Evolutionary conservation across 2,329 filamentous ascomycete species (phyloP).

Genomic region (Lecanosticta acicola): DNA sequence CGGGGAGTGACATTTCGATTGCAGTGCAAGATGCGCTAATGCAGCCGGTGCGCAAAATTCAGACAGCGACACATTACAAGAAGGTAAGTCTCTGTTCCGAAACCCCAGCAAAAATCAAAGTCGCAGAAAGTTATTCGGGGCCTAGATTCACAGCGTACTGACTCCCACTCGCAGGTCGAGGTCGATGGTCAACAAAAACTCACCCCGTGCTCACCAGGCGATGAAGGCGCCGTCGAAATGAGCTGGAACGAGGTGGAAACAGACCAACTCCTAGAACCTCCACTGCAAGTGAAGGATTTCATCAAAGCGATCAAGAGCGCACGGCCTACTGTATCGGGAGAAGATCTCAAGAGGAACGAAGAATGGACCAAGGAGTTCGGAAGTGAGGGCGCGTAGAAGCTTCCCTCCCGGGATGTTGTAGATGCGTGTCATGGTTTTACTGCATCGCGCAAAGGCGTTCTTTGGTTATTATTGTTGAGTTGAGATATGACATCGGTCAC

Average conservation of each 20-base stretch:
- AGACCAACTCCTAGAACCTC: slow-evolving; percentile 78
- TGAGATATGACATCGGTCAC: not conserved
- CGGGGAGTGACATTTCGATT: slow-evolving; percentile 91
- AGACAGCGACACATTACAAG: slow-evolving; percentile 97
- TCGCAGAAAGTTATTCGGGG: too few relatives aligned
- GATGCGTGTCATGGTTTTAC: not conserved
- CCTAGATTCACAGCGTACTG: too few relatives aligned
- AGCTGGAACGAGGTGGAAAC: slow-evolving; percentile 82
- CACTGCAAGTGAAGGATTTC: slow-evolving; percentile 85
- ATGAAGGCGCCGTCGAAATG: slow-evolving; percentile 82
- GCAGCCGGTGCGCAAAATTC: slow-evolving; percentile 94
- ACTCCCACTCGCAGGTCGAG: slow-evolving; percentile 62
- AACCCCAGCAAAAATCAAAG: too few relatives aligned
- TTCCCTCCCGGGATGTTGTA: too few relatives aligned
- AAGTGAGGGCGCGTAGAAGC: slow-evolving; percentile 63
- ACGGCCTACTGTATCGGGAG: slow-evolving; percentile 81
- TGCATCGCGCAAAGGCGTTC: too few relatives aligned
- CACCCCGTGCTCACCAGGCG: slow-evolving; percentile 92
- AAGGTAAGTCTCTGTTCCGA: too few relatives aligned
- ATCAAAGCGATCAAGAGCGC: slow-evolving; percentile 83
- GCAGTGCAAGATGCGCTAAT: slow-evolving; percentile 94
- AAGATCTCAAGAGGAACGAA: slow-evolving; percentile 75
- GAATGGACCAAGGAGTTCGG: slow-evolving; percentile 98
- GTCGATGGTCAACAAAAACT: slow-evolving; percentile 61
- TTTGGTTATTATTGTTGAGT: too few relatives aligned